Base-by-base conservation (phyloP, 768 basidiomycete species). In the Mycena pura region DNA sequence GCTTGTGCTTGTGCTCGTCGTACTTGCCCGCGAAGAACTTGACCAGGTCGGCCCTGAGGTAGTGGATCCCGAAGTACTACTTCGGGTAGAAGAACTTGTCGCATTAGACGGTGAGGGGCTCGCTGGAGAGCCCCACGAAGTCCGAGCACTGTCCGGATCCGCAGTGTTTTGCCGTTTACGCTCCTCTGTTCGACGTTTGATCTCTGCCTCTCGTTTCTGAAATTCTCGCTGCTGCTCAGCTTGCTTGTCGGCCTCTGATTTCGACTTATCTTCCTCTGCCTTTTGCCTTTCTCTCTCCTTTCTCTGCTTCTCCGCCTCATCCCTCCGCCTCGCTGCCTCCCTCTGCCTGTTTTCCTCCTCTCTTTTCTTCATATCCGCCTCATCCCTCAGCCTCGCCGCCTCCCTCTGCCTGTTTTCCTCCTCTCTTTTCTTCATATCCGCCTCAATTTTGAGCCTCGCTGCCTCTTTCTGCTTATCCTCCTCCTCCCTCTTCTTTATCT, bases 91-190 rank as follows among this genome's bases (percentile, higher is more conserved):
- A 34, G 63, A 65, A 22, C 36, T 56, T 8, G 64, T 55, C 10
- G 59, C 45, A 40, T 66, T 70, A 6, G 74, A 57, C 6, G 73
- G 70, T 3, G 72, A 70, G 36, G 74, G 62, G 49, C 70, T 71
- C 25, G 80, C 73, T 7, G 73, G 66, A 43, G 77, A 71, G 17
- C 57, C 57, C 34, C 57, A 49, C 27, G 38, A 34, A 25, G 56
- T 48, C 75, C 77, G 78, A 41, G 68, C 62, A 53, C 62, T 67
- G n/a, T 77, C 79, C n/a, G 69, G 49, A 5, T 76, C 76, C n/a
- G 70, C 58, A 56, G 77, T 82, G 50, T 78, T 77, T 44, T 82
- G 80, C 10, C 79, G 75, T 22, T 79, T 81, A 28, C 82, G 78
- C 60, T 84, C 81, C 55, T 79, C 78, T n/a, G 70, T 64, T 13